These are phyloP conservation scores for Myriosclerotinia scirpicola DNA, from an alignment of 2,329 filamentous ascomycete genomes.

Conservation along the genomic window DNA sequence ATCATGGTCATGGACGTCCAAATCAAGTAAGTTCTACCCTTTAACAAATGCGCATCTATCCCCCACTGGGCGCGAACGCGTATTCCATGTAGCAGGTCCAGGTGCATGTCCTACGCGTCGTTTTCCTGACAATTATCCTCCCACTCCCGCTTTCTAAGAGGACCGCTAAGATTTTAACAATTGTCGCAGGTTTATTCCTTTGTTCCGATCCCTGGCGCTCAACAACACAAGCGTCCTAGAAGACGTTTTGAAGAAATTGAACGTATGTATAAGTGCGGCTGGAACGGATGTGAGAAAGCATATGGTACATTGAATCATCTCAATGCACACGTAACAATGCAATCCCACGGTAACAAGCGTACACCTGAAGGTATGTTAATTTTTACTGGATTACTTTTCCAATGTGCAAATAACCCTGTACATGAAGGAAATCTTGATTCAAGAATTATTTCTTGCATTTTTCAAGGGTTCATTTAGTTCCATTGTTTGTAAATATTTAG, in stretches of 20 bases:
- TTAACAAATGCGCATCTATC: not conserved
- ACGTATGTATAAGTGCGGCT: constrained; percentile 99
- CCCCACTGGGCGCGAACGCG: not conserved
- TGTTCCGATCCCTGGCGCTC: constrained; percentile 92
- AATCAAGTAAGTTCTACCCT: constrained; percentile 6
- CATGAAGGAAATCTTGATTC: not conserved
- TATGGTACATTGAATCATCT: constrained; percentile 97
- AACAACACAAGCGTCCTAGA: constrained; percentile 94
- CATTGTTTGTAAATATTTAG: constrained; percentile 28
- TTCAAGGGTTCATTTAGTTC: not conserved
- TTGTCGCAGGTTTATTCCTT: constrained; percentile 91
- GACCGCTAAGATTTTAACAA: constrained; percentile 31
- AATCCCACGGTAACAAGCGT: constrained; percentile 90
- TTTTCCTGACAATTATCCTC: constrained; percentile 13
- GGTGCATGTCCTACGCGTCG: not conserved
- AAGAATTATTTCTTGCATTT: not conserved
- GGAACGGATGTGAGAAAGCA: constrained; percentile 97
- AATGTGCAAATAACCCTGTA: not conserved
- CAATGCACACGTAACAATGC: constrained; percentile 98
- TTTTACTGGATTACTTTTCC: not conserved
- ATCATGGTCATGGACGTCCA: not conserved
- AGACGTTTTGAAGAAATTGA: constrained; percentile 97
- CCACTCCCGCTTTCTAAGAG: constrained; percentile 22
- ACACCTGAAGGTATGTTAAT: constrained; percentile 85
- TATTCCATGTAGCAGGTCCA: not conserved